Evolutionary conservation across 768 basidiomycete genomes (phyloP).

Genomic region (Macrolepiota dolichaula): DNA sequence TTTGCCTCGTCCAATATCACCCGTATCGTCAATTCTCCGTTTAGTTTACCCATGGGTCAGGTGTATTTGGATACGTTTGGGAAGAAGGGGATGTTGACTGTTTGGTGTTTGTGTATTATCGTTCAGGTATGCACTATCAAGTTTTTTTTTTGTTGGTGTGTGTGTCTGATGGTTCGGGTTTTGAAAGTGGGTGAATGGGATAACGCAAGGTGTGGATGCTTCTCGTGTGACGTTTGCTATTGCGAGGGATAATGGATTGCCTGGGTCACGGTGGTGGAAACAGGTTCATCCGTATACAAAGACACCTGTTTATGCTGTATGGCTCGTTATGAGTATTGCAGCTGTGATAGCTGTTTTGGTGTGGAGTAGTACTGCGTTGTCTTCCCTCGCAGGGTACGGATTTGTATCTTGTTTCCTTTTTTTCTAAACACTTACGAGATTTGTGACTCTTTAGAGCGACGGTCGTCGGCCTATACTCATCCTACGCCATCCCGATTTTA

Average conservation of each 20-base stretch:
- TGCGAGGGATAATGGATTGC: conserved; percentile 39
- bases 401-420: neutral
- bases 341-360: conserved; percentile 26
- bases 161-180: neutral
- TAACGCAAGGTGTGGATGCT: conserved; percentile 63
- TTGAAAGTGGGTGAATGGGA: conserved; percentile 65
- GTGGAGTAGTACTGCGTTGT: conserved; percentile 29
- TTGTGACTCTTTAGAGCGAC: conserved; percentile 19
- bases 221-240: conserved; percentile 65
- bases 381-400: conserved; percentile 31
- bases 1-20: conserved; percentile 51
- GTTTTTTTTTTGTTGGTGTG: too few species aligned
- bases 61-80: conserved; percentile 54
- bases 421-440: too few species aligned
- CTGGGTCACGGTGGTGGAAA: conserved; percentile 34
- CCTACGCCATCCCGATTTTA: conserved; percentile 34
- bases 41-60: conserved; percentile 61
- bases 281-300: conserved; percentile 27
- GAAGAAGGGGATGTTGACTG: conserved; percentile 55
- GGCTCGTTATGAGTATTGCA: conserved; percentile 31
- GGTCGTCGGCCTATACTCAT: conserved; percentile 32
- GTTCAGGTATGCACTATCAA: conserved; percentile 13
- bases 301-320: conserved; percentile 36
- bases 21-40: conserved; percentile 35
- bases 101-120: conserved; percentile 60